Evolutionary conservation across 768 basidiomycete genomes (phyloP).

Genomic region (Tylopilus sp.): DNA sequence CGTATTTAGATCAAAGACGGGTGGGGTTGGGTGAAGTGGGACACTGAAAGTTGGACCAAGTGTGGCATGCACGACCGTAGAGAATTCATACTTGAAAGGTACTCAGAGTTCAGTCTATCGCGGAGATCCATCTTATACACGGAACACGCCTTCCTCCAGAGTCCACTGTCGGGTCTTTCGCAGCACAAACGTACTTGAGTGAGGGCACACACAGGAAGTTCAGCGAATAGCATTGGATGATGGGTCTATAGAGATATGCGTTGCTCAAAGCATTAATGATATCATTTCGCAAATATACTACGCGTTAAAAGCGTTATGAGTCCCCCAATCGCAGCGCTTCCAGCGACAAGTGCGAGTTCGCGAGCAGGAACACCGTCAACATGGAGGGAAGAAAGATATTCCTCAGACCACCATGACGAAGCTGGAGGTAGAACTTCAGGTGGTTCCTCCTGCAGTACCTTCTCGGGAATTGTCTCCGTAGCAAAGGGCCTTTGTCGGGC

Average conservation of each 20-base stretch:
- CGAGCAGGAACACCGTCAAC: conserved; percentile 9
- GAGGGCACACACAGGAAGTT: neutral
- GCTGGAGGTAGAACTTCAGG: neutral
- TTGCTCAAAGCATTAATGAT: neutral
- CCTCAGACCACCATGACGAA: conserved; percentile 10
- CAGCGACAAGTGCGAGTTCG: conserved; percentile 28
- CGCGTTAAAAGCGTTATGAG: conserved; percentile 21
- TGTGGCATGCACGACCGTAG: conserved; percentile 38
- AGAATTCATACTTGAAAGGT: conserved; percentile 51
- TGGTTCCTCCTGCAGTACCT: conserved; percentile 2
- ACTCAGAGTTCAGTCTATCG: conserved; percentile 4
- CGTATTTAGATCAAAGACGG: conserved; percentile 60
- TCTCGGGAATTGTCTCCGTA: conserved; percentile 1
- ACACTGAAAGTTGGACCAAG: conserved; percentile 45
- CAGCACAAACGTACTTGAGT: conserved; percentile 13
- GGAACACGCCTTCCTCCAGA: conserved; percentile 6
- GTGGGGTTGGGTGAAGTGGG: conserved; percentile 68
- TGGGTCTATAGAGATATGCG: neutral
- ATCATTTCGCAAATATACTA: conserved; percentile 19
- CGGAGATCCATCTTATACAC: neutral
- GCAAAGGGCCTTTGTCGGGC: conserved; percentile 7
- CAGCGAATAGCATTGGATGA: neutral
- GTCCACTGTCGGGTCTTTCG: conserved; percentile 32
- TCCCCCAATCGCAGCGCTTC: conserved; percentile 29
- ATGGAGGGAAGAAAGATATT: conserved; percentile 8